Evolutionary conservation across 495 filamentous ascomycete species (phyloP).

Genomic region (Lasiosphaeria hispida): DNA sequence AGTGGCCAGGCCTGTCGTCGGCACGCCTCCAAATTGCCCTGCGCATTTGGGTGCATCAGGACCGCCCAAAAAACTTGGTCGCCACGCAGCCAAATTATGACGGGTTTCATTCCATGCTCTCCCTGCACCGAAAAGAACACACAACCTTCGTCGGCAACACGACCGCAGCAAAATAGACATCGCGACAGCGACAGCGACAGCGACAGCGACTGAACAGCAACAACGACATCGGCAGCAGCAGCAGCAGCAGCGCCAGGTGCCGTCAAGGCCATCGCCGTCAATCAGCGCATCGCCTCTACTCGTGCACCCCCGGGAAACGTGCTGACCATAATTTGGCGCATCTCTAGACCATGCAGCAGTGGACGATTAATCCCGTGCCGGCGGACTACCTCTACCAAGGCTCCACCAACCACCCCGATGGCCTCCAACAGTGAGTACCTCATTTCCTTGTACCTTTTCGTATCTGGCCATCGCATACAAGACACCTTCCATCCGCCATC

Average conservation of each 20-base stretch:
- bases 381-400: slow-evolving; percentile 48
- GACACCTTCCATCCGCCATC: slow-evolving; percentile 21
- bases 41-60: slow-evolving; percentile 15
- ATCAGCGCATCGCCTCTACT: slow-evolving; percentile 1
- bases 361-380: slow-evolving; percentile 48
- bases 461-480: slow-evolving; percentile 28
- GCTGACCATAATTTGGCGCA: slow-evolving; percentile 24
- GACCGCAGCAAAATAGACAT: no score
- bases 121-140: not conserved
- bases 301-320: not conserved
- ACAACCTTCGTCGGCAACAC: slow-evolving; percentile 1
- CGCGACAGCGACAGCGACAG: no score
- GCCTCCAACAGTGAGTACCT: slow-evolving; percentile 55
- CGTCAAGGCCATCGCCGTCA: not conserved
- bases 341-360: slow-evolving; percentile 51
- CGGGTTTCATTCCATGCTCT: slow-evolving; percentile 13
- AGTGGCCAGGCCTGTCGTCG: not conserved
- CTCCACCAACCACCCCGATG: slow-evolving; percentile 48
- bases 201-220: not conserved
- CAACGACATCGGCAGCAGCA: slow-evolving; percentile 7
- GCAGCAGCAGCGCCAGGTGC: not conserved
- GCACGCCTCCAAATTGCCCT: slow-evolving; percentile 24
- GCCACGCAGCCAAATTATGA: slow-evolving; percentile 24
- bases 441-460: slow-evolving; percentile 41
- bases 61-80: slow-evolving; percentile 19